Conservation (phyloP, 768 basidiomycete species). For the Rhodosporidiobolus sp. region DNA sequence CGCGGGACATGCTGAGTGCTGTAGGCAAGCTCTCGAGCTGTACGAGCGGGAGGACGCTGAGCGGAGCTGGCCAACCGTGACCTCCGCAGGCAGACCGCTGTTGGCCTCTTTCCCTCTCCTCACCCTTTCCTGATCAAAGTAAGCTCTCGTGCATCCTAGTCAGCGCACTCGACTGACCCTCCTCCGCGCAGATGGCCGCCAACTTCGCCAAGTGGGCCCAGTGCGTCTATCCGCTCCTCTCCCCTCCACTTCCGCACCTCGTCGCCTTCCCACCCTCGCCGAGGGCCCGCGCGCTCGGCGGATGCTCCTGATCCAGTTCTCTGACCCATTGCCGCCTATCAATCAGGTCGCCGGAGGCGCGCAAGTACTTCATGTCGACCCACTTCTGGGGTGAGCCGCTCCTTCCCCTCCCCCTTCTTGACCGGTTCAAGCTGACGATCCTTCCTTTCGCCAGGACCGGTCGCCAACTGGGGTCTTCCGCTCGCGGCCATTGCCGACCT, state of each 20-base stretch:
- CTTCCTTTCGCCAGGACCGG: conserved; percentile 2
- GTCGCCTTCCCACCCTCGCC: not conserved
- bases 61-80: too few relatives aligned
- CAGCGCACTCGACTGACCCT: not conserved
- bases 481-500: conserved; percentile 88
- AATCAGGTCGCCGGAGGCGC: conserved; percentile 65
- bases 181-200: conserved; percentile 59
- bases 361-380: conserved; percentile 86
- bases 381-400: conserved; percentile 48
- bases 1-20: not conserved
- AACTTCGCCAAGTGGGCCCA: conserved; percentile 84
- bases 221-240: conserved; percentile 45
- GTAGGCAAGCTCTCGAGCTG: not conserved
- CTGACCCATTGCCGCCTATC: not conserved
- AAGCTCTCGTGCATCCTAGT: too few relatives aligned
- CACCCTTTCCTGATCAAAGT: too few relatives aligned
- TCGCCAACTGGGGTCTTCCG: conserved; percentile 98
- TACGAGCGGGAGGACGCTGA: not conserved
- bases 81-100: too few relatives aligned
- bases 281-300: conserved; percentile 44
- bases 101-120: too few relatives aligned
- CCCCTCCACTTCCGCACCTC: not conserved
- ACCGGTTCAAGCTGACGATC: conserved; percentile 18
- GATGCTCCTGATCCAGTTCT: not conserved
- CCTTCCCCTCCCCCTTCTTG: conserved; percentile 10